These are phyloP conservation scores for Cicer arietinum DNA, from an alignment of 306 rosid species.

Conservation along the genomic window DNA sequence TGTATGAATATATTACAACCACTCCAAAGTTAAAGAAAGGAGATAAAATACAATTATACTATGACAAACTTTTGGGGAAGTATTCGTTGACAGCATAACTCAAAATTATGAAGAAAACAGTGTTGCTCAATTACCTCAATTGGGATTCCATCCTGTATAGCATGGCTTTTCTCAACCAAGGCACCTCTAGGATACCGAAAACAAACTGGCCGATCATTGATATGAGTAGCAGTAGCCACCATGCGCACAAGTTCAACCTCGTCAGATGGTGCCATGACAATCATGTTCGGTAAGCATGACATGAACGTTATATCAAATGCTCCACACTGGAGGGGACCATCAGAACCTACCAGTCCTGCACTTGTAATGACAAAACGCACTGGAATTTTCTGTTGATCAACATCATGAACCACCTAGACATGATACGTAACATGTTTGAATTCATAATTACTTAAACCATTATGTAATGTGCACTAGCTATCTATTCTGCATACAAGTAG, in stretches of 20 bases:
- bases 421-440: slow-evolving; percentile 36
- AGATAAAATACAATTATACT: slow-evolving; percentile 5
- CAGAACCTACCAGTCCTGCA: slow-evolving; percentile 93
- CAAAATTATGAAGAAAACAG: slow-evolving; percentile 31
- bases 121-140: slow-evolving; percentile 63
- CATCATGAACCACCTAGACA: slow-evolving; percentile 87
- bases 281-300: slow-evolving; percentile 97
- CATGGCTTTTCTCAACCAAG: slow-evolving; percentile 51
- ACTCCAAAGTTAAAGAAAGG: slow-evolving; percentile 30
- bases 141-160: slow-evolving; percentile 59
- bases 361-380: slow-evolving; percentile 90
- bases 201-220: slow-evolving; percentile 82
- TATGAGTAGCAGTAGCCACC: slow-evolving; percentile 81
- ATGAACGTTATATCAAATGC: slow-evolving; percentile 88
- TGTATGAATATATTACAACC: slow-evolving; percentile 16
- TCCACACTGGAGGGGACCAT: slow-evolving; percentile 86
- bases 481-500: slow-evolving; percentile 22
- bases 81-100: slow-evolving; percentile 10
- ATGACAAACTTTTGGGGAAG: slow-evolving; percentile 22
- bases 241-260: slow-evolving; percentile 83
- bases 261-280: slow-evolving; percentile 94
- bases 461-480: slow-evolving; percentile 31
- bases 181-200: slow-evolving; percentile 92
- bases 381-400: slow-evolving; percentile 82
- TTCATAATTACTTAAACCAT: slow-evolving; percentile 20